Base-by-base conservation (phyloP, 331 rosid genomes). In the Cydonia oblonga region DNA sequence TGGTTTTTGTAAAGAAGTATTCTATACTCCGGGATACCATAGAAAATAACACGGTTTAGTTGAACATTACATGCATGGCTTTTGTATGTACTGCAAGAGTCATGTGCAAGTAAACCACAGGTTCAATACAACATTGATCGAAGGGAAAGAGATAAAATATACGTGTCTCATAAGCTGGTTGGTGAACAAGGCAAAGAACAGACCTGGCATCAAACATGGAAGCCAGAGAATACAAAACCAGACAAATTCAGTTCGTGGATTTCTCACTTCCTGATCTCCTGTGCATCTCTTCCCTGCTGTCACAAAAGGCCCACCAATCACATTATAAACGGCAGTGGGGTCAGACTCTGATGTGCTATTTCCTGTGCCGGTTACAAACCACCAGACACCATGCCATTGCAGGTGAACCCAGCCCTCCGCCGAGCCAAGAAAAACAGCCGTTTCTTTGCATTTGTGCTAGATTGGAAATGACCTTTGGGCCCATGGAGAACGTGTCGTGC, bases 201-300 rank as follows among this genome's bases (percentile, higher is more conserved):
- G 70, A 76, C 76, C 60, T 75, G 87, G 81, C 89, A 78, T 9
- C 15, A 52, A 68, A 73, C 13, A 76, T 76, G 76, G 70, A 66
- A 73, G 87, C 81, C 81, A 79, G 78, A 75, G 59, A 69, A 66
- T 52, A 6, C 73, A 64, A 76, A 72, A 82, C 74, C 76, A 64
- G 69, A 84, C 87, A 87, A 87, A 82, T 65, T 77, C 75, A 68
- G 72, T 69, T 78, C 62, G 58, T 40, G 30, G 10, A 58, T 26
- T 5, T 19, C 25, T 60, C 40, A 25, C 53, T 9, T 12, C n/a
- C 14, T 58, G 52, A 68, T 72, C 69, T 25, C 32, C 20, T 69
- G 75, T 9, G 25, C 66, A 23, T 38, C 28, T 72, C 54, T 35
- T 20, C 11, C 33, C n/a, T 56, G 18, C 52, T 38, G 11, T 68